These are phyloP conservation scores for Mortierella hygrophila DNA, from an alignment of 192 early-diverging fungal genomes.

Conservation along the genomic window DNA sequence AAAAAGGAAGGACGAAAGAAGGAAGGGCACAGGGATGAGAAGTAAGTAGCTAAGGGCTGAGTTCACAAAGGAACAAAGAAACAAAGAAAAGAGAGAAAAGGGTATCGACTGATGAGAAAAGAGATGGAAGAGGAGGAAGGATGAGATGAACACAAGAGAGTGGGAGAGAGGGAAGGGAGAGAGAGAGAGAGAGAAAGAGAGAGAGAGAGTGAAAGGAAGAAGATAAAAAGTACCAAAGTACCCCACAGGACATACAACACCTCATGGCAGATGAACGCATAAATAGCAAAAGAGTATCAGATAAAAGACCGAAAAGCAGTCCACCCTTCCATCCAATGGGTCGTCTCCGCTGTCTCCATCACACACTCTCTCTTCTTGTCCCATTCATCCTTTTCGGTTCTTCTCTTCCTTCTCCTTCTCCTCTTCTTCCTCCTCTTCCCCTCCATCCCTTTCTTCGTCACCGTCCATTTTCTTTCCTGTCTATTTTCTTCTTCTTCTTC, in stretches of 20 bases:
- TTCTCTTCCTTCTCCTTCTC: background rate
- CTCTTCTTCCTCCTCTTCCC: background rate
- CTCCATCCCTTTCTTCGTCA: background rate
- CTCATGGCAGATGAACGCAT: no score
- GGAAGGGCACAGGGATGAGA: background rate
- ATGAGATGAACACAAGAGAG: no score
- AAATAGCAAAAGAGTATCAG: no score
- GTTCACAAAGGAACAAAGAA: background rate
- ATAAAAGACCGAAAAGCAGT: background rate
- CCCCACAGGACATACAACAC: no score
- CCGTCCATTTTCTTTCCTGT: background rate
- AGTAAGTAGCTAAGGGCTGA: background rate
- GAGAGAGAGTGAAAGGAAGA: no score
- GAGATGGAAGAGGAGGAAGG: background rate
- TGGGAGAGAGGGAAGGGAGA: no score
- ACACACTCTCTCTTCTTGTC: no score
- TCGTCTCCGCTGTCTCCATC: no score
- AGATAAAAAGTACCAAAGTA: no score
- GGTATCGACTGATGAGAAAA: background rate
- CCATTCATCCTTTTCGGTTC: background rate
- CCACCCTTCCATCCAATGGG: background rate
- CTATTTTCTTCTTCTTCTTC: background rate
- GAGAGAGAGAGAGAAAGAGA: no score
- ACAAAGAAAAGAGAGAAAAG: background rate
- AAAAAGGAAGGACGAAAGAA: background rate